Evolutionary conservation across 129 eudicot genomes (phyloP).

Genomic region (Rutidosis leptorrhynchoides): DNA sequence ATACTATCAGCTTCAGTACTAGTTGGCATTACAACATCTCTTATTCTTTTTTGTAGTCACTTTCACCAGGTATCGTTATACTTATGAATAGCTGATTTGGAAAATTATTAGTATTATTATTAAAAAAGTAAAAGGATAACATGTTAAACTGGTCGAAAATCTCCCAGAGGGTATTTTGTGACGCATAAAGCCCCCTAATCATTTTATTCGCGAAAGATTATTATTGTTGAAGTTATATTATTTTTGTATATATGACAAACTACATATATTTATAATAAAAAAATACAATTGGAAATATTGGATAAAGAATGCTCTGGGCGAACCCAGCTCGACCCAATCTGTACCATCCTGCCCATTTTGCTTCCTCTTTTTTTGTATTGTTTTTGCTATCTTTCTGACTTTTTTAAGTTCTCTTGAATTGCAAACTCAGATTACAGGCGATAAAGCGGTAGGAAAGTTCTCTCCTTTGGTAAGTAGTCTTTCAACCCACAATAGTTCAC

Average conservation of each 20-base stretch:
- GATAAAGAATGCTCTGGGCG: not conserved
- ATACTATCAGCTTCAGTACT: slow-evolving; percentile 71
- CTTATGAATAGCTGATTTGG: not conserved
- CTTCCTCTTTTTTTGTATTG: not conserved
- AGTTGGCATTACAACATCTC: slow-evolving; percentile 81
- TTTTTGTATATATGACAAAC: not conserved
- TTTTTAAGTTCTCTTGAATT: slow-evolving; percentile 15
- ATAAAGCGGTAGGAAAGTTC: slow-evolving; percentile 67
- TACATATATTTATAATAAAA: too few species aligned
- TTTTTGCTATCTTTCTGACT: not conserved
- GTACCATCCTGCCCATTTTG: not conserved
- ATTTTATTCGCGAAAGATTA: not conserved
- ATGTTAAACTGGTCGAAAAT: not conserved
- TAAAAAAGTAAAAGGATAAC: not conserved
- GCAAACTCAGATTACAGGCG: slow-evolving; percentile 59
- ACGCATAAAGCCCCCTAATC: not conserved
- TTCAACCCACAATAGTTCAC: not conserved
- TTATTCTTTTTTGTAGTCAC: slow-evolving; percentile 94
- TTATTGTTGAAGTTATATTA: not conserved
- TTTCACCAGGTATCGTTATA: slow-evolving; percentile 77
- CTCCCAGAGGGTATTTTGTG: not conserved
- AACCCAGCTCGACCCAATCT: not conserved
- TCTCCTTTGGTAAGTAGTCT: slow-evolving; percentile 79
- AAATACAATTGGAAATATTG: not conserved
- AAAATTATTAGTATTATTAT: not conserved